phyloP scores from a whole-genome alignment of 164 flowering plant genomes.

The Tinospora cordifolia region DNA sequence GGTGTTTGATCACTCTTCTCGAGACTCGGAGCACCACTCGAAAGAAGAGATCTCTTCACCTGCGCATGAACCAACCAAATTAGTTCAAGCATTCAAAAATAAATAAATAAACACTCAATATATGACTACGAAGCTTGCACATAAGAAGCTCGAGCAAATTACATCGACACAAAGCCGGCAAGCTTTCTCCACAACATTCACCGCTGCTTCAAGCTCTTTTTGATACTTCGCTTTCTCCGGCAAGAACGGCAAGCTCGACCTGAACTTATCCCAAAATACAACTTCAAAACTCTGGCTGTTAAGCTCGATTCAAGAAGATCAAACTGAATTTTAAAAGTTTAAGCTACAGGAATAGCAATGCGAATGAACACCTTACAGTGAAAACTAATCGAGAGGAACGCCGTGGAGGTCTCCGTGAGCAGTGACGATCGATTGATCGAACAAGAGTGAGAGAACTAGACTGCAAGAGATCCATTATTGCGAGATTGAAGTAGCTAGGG shows the following conservation, averaged over 20 bases:
- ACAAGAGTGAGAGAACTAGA: constrained; percentile 2
- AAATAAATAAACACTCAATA: background rate
- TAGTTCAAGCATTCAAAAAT: background rate
- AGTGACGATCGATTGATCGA: background rate
- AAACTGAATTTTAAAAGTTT: background rate
- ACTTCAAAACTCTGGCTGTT: background rate
- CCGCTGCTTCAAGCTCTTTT: constrained; percentile 74
- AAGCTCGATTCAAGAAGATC: background rate
- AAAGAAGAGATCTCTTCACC: constrained; percentile 60
- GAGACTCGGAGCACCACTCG: constrained; percentile 46
- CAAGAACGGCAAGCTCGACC: constrained; percentile 54
- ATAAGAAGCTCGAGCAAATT: constrained; percentile 9
- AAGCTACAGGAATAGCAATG: background rate
- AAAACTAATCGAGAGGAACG: constrained; percentile 6
- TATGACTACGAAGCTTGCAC: background rate
- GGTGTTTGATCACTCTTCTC: constrained; percentile 81
- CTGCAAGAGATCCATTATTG: constrained; percentile 6
- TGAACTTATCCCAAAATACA: constrained; percentile 12
- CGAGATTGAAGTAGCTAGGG: background rate
- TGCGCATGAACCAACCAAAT: constrained; percentile 17
- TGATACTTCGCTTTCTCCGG: constrained; percentile 52
- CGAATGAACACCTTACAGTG: constrained; percentile 16
- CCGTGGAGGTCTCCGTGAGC: background rate
- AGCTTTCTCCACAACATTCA: constrained; percentile 72
- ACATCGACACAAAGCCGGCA: constrained; percentile 81